Percentiles rank a stretch among this genome's conserved stretches.
Evolutionary conservation across 306 rosid genomes (phyloP).

Genomic region (Acacia confusa): DNA sequence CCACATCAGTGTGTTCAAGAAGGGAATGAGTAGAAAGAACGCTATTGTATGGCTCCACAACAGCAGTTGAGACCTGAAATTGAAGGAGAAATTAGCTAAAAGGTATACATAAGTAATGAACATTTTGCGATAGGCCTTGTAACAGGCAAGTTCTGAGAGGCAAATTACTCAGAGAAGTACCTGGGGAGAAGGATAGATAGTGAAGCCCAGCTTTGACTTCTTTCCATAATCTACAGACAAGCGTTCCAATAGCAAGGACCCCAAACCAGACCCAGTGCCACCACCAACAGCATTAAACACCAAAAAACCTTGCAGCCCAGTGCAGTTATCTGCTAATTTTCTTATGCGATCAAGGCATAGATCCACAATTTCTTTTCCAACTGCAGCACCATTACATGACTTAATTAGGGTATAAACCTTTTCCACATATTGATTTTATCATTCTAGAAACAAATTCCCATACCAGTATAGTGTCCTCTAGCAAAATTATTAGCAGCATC

Average conservation of each 20-base stretch:
- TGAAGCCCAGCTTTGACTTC: constrained; percentile 92
- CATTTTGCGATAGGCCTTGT: not conserved
- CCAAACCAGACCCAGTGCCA: constrained; percentile 95
- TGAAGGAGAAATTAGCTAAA: not conserved
- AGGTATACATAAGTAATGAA: not conserved
- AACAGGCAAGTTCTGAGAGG: not conserved
- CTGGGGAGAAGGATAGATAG: constrained; percentile 99
- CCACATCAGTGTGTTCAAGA: constrained; percentile 94
- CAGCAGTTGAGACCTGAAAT: constrained; percentile 91
- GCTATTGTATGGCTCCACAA: constrained; percentile 97
- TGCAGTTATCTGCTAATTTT: constrained; percentile 94
- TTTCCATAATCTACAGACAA: constrained; percentile 94
- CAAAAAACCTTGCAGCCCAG: constrained; percentile 93
- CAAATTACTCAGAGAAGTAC: constrained; percentile 34
- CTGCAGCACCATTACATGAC: constrained; percentile 35
- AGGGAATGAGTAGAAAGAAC: constrained; percentile 96
- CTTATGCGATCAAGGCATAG: constrained; percentile 93
- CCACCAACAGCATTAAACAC: constrained; percentile 98
- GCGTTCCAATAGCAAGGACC: constrained; percentile 85
- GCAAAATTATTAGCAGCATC: constrained; percentile 99
- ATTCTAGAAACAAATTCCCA: constrained; percentile 1
- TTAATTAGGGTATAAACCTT: not conserved
- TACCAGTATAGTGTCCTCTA: constrained; percentile 90
- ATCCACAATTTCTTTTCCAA: constrained; percentile 92
- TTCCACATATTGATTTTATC: not conserved